phyloP scores from a whole-genome alignment of 306 rosid genomes.

The Vigna mungo region DNA sequence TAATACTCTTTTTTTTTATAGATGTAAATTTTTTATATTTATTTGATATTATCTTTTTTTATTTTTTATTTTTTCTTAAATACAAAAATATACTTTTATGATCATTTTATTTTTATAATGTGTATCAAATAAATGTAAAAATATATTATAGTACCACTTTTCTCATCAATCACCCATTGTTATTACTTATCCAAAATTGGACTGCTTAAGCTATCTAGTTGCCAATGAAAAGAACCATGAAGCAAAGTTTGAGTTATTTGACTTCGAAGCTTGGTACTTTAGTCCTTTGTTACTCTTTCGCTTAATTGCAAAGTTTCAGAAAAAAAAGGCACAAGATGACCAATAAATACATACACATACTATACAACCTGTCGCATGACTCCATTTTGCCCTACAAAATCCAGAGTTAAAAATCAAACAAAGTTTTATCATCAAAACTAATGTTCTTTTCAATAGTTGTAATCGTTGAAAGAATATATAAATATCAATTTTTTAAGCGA shows the following conservation, averaged over 20 bases:
- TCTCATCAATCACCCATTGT: not conserved
- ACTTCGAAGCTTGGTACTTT: not conserved
- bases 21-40: too few species aligned
- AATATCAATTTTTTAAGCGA: too few species aligned
- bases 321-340: not conserved
- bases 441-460: not conserved
- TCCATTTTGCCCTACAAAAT: not conserved
- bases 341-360: not conserved
- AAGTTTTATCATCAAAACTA: not conserved
- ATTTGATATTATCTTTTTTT: too few species aligned
- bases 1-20: too few species aligned
- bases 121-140: too few species aligned
- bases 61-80: too few species aligned
- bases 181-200: not conserved
- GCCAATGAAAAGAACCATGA: not conserved
- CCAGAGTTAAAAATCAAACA: not conserved
- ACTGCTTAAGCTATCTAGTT: not conserved
- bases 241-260: not conserved
- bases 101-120: too few species aligned
- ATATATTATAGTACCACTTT: not conserved
- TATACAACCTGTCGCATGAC: not conserved
- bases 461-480: not conserved
- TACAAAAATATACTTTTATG: too few species aligned
- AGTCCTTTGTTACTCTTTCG: constrained; percentile 12
- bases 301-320: constrained; percentile 10